Percentiles rank a stretch among this genome's conserved stretches.
Conservation (phyloP, 768 basidiomycete genomes). For the Amanita inopinata region DNA sequence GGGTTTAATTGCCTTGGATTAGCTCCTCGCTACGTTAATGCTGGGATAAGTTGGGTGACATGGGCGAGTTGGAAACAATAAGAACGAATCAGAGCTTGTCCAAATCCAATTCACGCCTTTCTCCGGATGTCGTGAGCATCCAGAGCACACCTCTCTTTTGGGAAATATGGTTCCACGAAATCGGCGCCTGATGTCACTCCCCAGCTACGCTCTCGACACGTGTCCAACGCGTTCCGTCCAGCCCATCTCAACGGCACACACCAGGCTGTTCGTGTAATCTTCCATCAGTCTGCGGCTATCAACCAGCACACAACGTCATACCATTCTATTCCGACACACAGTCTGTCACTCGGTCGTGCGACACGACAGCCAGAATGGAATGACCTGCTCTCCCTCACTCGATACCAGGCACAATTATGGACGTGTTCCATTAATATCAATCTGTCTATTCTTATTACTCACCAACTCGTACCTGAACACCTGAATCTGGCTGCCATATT, state of each 20-base stretch:
- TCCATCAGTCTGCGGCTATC: neutral
- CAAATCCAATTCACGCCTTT: neutral
- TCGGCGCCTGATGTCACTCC: neutral
- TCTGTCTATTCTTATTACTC: too few relatives aligned
- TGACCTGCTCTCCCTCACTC: too few relatives aligned
- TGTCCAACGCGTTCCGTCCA: neutral
- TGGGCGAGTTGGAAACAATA: neutral
- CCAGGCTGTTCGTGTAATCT: neutral
- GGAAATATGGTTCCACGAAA: conserved; percentile 7
- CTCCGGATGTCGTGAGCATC: neutral
- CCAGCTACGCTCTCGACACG: neutral
- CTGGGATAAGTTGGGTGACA: conserved; percentile 24
- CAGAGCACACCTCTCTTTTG: too few relatives aligned
- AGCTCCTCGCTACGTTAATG: conserved; percentile 19
- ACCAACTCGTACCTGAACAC: too few relatives aligned
- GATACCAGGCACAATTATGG: too few relatives aligned
- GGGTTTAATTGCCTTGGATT: conserved; percentile 19
- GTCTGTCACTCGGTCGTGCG: neutral
- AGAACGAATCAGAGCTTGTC: conserved; percentile 1
- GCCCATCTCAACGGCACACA: neutral
- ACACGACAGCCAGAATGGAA: neutral
- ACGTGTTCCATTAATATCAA: too few relatives aligned
- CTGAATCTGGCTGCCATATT: too few relatives aligned
- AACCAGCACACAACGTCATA: too few relatives aligned
- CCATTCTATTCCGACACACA: neutral